Base-by-base conservation (phyloP, 257 asterid species). In the Solanum rostratum region DNA sequence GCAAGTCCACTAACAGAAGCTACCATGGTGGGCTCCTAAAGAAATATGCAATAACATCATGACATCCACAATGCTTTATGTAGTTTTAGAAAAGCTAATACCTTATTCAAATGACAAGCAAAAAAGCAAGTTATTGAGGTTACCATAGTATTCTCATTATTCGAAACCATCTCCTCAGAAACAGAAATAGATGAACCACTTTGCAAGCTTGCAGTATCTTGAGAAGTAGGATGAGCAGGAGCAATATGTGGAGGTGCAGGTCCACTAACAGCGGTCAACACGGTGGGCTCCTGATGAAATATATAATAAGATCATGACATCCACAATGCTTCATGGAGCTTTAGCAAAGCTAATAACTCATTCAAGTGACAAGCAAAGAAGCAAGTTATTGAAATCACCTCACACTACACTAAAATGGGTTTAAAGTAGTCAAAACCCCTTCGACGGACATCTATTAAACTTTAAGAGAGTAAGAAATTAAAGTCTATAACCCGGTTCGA, bases 1-100 rank as follows among this genome's bases (percentile, higher is more conserved):
- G 94, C 71, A 66, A 97, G 93, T 82, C 91, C 97, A 13, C 91
- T 74, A 84, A 88, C 82, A 71, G 97, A 86, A 70, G 93, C 83
- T 57, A 89, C 90, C 14, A 95, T 95, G 78, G 90, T 82, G 62
- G 97, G 97, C 88, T 96, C 99, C 99, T 94, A 91, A 83, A 89
- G 55, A 85, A 62, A 62, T 49, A 86, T 50, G 70, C 45, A 18
- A 84, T 41, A 82, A 68, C 86, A 65, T 41, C 70, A 84, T 57
- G 74, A 22, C 45, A 80, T 19, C 65, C 45, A n/a, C 71, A 43
- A 81, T 49, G 76, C 53, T 54, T 62, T 11, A 14, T 76, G 68
- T 69, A 54, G 49, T 62, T 71, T 49, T 43, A 37, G 53, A 62
- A 59, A 33, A 1, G 39, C 39, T 33, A 33, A 33, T 33, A 33